A percentile compares a stretch with the other conserved stretches of the same genome.
phyloP scores from a whole-genome alignment of 192 early-diverging fungal species.

The Coemansia sp. region DNA sequence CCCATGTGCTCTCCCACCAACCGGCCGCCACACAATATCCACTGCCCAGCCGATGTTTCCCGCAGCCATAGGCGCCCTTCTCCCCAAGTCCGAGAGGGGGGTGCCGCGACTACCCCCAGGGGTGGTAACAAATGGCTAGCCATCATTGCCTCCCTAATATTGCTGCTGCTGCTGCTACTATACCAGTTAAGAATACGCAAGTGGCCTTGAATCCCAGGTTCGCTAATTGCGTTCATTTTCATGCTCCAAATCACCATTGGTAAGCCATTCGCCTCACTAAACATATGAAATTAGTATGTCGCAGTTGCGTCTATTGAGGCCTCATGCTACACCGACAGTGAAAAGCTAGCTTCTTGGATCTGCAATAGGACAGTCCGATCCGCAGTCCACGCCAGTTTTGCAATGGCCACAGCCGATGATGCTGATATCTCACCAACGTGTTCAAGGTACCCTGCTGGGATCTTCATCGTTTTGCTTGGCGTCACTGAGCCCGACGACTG shows the following conservation, averaged over 20 bases:
- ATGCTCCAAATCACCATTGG: neutral
- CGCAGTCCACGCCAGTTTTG: conserved; percentile 40
- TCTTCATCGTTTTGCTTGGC: conserved; percentile 40
- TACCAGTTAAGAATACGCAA: neutral
- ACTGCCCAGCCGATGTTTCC: conserved; percentile 2
- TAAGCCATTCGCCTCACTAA: neutral
- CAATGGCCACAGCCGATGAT: conserved; percentile 14
- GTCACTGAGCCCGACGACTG: conserved; percentile 31
- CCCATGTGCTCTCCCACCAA: neutral
- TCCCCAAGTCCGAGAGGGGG: neutral
- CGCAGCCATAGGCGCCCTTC: neutral
- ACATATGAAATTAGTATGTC: neutral
- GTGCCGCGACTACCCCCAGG: neutral
- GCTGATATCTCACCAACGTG: conserved; percentile 24
- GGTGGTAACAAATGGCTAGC: neutral
- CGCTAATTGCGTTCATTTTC: neutral
- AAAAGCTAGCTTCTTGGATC: conserved; percentile 45
- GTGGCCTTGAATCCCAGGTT: neutral
- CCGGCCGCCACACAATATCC: conserved; percentile 1
- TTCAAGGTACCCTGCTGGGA: conserved; percentile 30
- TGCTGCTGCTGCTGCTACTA: neutral
- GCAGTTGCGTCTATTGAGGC: neutral
- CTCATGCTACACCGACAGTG: conserved; percentile 26
- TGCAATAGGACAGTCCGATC: conserved; percentile 38
- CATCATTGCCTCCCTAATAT: neutral